These are phyloP conservation scores for Linnemannia exigua DNA, from an alignment of 192 early-diverging fungal genomes.

Conservation along the genomic window DNA sequence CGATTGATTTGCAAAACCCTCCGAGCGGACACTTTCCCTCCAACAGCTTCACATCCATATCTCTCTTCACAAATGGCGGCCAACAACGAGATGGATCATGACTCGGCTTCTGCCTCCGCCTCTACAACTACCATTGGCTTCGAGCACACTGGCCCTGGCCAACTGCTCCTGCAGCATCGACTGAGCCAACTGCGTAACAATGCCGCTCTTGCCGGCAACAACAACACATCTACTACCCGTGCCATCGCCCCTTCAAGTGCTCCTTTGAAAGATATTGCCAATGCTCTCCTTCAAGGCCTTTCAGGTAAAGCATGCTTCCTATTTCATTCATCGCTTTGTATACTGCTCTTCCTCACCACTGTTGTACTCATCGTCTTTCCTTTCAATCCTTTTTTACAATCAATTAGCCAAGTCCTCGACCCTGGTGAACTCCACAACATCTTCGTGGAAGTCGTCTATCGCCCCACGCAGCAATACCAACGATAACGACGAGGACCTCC, in stretches of 20 bases:
- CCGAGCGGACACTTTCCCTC: neutral
- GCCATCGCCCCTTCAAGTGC: conserved; percentile 2
- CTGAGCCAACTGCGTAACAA: conserved; percentile 24
- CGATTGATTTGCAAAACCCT: neutral
- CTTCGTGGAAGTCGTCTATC: conserved; percentile 24
- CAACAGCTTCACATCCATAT: conserved; percentile 3
- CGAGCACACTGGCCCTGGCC: conserved; percentile 13
- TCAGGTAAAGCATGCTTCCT: conserved; percentile 23
- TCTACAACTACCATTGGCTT: neutral
- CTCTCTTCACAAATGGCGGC: conserved; percentile 15
- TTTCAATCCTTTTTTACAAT: neutral
- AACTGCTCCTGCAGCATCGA: conserved; percentile 41
- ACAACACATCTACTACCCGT: conserved; percentile 14
- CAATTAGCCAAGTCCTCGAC: neutral
- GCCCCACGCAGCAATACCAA: neutral
- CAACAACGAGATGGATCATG: conserved; percentile 30
- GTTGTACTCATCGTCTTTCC: neutral
- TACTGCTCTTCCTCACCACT: neutral
- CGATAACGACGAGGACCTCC: conserved; percentile 44
- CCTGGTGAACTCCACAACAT: neutral
- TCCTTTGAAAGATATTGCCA: conserved; percentile 20
- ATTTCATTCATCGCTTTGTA: neutral
- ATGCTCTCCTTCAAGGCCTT: conserved; percentile 31
- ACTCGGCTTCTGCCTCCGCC: neutral
- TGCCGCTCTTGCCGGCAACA: neutral